phyloP scores from a whole-genome alignment of 345 rosid species.

The Eucalyptus marginata region DNA sequence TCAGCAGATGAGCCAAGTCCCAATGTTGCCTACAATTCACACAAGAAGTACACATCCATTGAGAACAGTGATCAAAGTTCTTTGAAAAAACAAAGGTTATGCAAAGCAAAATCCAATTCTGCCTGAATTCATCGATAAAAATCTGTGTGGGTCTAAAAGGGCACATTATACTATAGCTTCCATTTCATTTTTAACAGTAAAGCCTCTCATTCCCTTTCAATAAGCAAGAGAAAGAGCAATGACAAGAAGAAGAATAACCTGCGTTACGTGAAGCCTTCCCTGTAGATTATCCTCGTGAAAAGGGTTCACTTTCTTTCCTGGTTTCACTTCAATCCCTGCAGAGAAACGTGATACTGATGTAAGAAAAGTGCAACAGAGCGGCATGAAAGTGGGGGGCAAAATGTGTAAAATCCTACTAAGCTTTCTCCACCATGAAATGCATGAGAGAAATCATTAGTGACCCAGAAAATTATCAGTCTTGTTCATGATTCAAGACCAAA shows the following conservation, averaged over 20 bases:
- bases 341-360: not conserved
- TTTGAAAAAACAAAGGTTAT: not conserved
- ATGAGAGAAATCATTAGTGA: not conserved
- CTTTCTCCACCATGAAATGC: not conserved
- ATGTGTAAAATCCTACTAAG: not conserved
- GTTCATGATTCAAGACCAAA: not conserved
- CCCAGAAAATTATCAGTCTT: not conserved
- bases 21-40: conserved; percentile 62
- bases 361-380: not conserved
- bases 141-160: not conserved
- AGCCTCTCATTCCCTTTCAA: not conserved
- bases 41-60: not conserved
- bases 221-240: not conserved
- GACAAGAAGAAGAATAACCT: conserved; percentile 27
- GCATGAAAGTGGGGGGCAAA: not conserved
- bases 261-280: conserved; percentile 74
- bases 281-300: conserved; percentile 39
- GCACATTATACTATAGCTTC: not conserved
- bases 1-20: conserved; percentile 61
- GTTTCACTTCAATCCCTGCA: conserved; percentile 81
- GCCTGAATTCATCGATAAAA: not conserved
- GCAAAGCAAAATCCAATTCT: not conserved
- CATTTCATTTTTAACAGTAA: not conserved
- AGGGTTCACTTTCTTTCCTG: conserved; percentile 64
- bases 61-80: not conserved